Conservation (phyloP, 2,329 filamentous ascomycete genomes). For the Aspergillus fumigatiaffinis region DNA sequence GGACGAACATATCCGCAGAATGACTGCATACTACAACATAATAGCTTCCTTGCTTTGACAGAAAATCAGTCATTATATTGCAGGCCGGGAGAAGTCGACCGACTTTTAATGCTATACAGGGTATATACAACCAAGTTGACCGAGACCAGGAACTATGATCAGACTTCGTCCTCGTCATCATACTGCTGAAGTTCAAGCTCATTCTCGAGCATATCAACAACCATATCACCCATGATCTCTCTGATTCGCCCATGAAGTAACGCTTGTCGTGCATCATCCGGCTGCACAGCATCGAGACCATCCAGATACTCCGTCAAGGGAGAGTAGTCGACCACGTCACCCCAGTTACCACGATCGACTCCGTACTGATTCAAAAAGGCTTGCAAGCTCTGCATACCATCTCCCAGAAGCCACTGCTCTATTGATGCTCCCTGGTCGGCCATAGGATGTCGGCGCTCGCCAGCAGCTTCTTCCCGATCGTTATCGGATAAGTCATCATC, state of each 20-base stretch:
- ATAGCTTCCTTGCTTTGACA: background rate
- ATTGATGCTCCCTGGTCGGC: slow-evolving; percentile 26
- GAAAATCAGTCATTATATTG: background rate
- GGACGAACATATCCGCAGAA: background rate
- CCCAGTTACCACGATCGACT: slow-evolving; percentile 42
- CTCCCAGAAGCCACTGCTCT: slow-evolving; percentile 30
- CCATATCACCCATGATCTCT: slow-evolving; percentile 32
- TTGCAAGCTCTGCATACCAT: slow-evolving; percentile 32
- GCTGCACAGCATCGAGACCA: slow-evolving; percentile 24
- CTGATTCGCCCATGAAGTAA: slow-evolving; percentile 30
- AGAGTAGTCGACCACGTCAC: slow-evolving; percentile 30
- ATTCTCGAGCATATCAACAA: slow-evolving; percentile 33
- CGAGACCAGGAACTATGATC: slow-evolving; percentile 1
- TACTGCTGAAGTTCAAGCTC: slow-evolving; percentile 32
- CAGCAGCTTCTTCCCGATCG: slow-evolving; percentile 10
- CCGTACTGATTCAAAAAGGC: slow-evolving; percentile 37
- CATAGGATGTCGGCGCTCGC: slow-evolving; percentile 18
- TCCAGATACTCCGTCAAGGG: slow-evolving; percentile 36
- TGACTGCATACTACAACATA: background rate
- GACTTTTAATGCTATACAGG: background rate
- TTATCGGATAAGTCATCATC: slow-evolving; percentile 7
- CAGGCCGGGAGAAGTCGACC: background rate
- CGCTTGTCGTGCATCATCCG: slow-evolving; percentile 21
- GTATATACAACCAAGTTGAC: background rate
- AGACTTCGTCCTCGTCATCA: slow-evolving; percentile 17